Base-by-base conservation (phyloP, 176 grass and related monocot species). In the Dactylis glomerata region DNA sequence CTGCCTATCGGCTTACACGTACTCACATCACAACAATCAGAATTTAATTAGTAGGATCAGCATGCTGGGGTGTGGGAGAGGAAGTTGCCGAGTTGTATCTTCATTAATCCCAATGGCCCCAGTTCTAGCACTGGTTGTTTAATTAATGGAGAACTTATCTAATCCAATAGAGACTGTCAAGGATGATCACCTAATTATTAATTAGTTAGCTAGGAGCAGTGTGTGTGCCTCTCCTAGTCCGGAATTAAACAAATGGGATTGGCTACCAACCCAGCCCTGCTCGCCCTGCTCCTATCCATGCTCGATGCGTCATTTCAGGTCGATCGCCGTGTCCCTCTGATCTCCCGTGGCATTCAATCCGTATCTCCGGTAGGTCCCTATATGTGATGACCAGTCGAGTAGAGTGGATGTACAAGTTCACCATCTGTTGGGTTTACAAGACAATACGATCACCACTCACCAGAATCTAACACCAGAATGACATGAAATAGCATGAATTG, bases 191-290 rank as follows among this genome's bases (percentile, higher is more conserved):
- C 57, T 26, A 16, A 57, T 36, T 20, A 66, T 32, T 10, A 66
- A 66, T 66, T 66, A 37, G 56, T 77, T 52, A 24, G 57, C 38
- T 3, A 14, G 2, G 4, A 19, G 63, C 9, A 28, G 15, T 19
- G 23, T 6, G 15, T 19, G 23, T 6, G 23, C 68, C n/a, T 50
- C 59, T 52, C 17, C 49, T 52, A 7, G 17, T 52, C 17, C 42
- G 49, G 72, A 37, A 3, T 79, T 88, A 87, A 84, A 67, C 24
- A 86, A 84, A 66, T 1, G 64, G 82, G 44, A 52, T 52, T 52
- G 49, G 49, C 17, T 52, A 52, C 49, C 49, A 52, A 52, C 49
- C 5, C 17, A 52, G 49, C 17, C 49, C 49, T 20, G 49, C 49
- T 52, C 49, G 49, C 17, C 49, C 49, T 20, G 49, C 49, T 52